Conservation (phyloP, 441 rosid species). For the Gossypium trilobum region DNA sequence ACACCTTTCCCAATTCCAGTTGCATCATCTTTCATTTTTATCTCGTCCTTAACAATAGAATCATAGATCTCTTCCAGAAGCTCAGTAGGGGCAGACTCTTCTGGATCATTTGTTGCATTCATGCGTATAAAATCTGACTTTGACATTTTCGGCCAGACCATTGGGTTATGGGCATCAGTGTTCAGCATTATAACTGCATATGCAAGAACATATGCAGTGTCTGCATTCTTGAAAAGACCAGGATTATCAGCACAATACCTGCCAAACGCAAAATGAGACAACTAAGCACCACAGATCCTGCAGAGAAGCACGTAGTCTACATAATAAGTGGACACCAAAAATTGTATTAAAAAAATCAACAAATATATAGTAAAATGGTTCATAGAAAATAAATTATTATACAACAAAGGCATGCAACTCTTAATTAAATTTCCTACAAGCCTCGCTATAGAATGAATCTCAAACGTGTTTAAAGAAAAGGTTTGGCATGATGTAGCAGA, state of each 20-base stretch:
- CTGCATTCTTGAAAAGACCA: constrained; percentile 90
- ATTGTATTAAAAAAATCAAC: not conserved
- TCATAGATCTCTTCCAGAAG: constrained; percentile 91
- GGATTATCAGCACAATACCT: constrained; percentile 98
- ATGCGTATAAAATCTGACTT: constrained; percentile 86
- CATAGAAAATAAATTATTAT: not conserved
- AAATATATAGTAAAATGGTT: not conserved
- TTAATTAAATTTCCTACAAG: constrained; percentile 5
- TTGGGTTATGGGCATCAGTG: constrained; percentile 95
- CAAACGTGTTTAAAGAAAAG: not conserved
- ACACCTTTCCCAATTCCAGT: constrained; percentile 46
- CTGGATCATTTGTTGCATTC: constrained; percentile 73
- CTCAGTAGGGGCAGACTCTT: constrained; percentile 78
- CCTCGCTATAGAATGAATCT: not conserved
- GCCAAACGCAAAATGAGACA: constrained; percentile 34
- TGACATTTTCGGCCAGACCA: constrained; percentile 99
- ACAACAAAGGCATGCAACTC: not conserved
- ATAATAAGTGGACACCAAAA: not conserved
- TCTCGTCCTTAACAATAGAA: constrained; percentile 92
- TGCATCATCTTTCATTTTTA: constrained; percentile 83
- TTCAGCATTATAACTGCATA: constrained; percentile 98
- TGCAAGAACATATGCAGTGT: constrained; percentile 98
- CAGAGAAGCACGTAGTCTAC: constrained; percentile 6
- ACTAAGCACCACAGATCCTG: constrained; percentile 8
- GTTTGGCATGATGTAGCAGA: not conserved